phyloP scores from a whole-genome alignment of 129 eudicot species.

The Kitagawia praeruptora region DNA sequence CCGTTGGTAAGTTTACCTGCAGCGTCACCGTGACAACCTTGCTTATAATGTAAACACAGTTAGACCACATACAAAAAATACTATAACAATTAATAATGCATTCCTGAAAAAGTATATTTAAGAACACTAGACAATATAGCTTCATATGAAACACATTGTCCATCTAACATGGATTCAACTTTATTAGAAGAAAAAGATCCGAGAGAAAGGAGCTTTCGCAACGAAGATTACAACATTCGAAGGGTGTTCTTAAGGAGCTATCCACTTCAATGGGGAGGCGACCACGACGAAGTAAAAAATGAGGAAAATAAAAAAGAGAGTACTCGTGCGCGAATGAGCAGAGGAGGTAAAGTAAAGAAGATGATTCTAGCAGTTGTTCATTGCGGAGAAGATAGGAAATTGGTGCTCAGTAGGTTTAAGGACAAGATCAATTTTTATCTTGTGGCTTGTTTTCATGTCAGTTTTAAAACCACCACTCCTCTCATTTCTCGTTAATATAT shows the following conservation, averaged over 20 bases:
- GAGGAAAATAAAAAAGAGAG: background rate
- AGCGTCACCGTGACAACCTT: background rate
- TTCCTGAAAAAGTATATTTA: constrained; percentile 5
- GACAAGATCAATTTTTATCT: constrained; percentile 52
- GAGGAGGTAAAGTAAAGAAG: constrained; percentile 28
- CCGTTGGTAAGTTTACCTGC: background rate
- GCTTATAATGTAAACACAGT: background rate
- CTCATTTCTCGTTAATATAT: constrained; percentile 28
- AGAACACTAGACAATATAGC: background rate
- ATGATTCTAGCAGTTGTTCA: constrained; percentile 35
- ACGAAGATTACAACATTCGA: constrained; percentile 66
- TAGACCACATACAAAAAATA: background rate
- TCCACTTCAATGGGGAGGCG: constrained; percentile 48
- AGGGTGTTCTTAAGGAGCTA: constrained; percentile 71
- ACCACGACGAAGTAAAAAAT: constrained; percentile 3
- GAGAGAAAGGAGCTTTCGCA: constrained; percentile 59
- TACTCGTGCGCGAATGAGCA: constrained; percentile 11
- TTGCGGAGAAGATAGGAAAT: constrained; percentile 56
- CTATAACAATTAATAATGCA: background rate
- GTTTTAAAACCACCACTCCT: constrained; percentile 36
- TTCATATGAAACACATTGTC: background rate
- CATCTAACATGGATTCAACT: background rate
- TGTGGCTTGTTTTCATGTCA: constrained; percentile 60
- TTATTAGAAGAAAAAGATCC: constrained; percentile 30
- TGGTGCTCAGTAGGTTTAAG: constrained; percentile 56